Conservation (phyloP, 2,329 filamentous ascomycete genomes). For the Nigrograna mackinnonii region DNA sequence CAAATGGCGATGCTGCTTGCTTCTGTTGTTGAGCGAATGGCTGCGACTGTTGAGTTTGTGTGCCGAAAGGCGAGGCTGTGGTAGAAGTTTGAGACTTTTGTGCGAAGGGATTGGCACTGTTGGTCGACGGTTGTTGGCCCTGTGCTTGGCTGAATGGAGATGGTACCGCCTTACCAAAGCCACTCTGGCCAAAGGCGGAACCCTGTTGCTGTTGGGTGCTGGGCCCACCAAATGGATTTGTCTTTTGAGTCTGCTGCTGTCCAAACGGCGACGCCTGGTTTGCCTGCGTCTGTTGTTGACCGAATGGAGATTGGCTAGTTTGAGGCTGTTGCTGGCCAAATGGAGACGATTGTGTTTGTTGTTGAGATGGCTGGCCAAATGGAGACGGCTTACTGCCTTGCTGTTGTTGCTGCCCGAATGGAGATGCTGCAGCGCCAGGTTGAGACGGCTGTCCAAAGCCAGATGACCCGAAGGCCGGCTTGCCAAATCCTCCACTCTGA, state of each 20-base stretch:
- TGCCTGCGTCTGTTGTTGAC: slow-evolving; percentile 43
- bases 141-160: slow-evolving; percentile 22
- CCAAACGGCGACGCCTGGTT: slow-evolving; percentile 29
- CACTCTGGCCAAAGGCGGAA: slow-evolving; percentile 35
- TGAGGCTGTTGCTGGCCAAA: slow-evolving; percentile 27
- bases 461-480: slow-evolving; percentile 33
- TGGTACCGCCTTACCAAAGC: slow-evolving; percentile 35
- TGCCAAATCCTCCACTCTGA: slow-evolving; percentile 44
- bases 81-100: slow-evolving; percentile 14
- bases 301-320: slow-evolving; percentile 27
- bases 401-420: slow-evolving; percentile 18
- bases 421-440: slow-evolving; percentile 30
- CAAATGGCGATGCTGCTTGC: slow-evolving; percentile 57
- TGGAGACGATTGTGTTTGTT: slow-evolving; percentile 28
- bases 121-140: slow-evolving; percentile 9
- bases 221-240: slow-evolving; percentile 24
- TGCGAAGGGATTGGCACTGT: slow-evolving; percentile 24
- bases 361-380: slow-evolving; percentile 46
- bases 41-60: background rate
- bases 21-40: slow-evolving; percentile 4
- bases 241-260: slow-evolving; percentile 17
- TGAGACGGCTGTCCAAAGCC: slow-evolving; percentile 51
- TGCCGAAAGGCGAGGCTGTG: slow-evolving; percentile 10
- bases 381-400: slow-evolving; percentile 13
- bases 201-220: slow-evolving; percentile 17